These are phyloP conservation scores for Mortierella antarctica DNA, from an alignment of 192 early-diverging fungal species.

Conservation along the genomic window DNA sequence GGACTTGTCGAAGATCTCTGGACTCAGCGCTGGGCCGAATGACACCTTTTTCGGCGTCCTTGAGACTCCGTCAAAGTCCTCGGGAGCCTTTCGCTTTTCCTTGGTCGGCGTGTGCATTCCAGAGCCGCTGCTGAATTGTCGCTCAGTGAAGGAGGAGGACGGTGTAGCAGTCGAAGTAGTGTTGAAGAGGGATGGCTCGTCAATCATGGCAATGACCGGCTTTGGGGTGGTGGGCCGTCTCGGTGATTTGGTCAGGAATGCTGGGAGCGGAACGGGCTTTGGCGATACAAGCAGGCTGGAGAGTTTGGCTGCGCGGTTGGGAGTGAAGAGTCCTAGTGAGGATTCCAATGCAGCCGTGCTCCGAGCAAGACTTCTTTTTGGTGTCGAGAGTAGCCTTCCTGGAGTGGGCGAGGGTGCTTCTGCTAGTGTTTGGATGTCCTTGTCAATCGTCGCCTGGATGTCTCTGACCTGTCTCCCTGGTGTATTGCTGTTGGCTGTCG, in stretches of 20 bases:
- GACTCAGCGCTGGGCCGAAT: constrained; percentile 69
- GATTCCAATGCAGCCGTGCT: constrained; percentile 25
- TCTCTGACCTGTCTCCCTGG: constrained; percentile 10
- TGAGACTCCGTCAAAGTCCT: constrained; percentile 6
- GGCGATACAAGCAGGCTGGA: constrained; percentile 42
- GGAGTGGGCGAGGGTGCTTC: constrained; percentile 19
- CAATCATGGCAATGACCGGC: background rate
- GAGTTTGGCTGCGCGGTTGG: constrained; percentile 40
- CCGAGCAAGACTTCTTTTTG: constrained; percentile 10
- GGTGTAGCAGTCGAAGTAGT: background rate
- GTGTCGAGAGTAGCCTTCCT: constrained; percentile 4
- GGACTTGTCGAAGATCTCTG: constrained; percentile 66
- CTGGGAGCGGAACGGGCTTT: constrained; percentile 40
- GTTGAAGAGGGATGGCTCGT: constrained; percentile 24
- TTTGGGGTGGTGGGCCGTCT: constrained; percentile 5
- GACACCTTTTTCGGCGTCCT: constrained; percentile 52
- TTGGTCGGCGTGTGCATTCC: constrained; percentile 17
- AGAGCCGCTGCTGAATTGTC: background rate
- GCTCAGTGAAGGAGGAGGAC: background rate
- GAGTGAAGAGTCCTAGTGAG: constrained; percentile 37
- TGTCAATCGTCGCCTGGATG: constrained; percentile 17
- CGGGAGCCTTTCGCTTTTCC: constrained; percentile 14
- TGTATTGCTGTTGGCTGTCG: constrained; percentile 6
- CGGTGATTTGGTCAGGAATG: constrained; percentile 29
- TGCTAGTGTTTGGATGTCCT: constrained; percentile 13